Base-by-base conservation (phyloP, 1,139 yeast genomes). In the Sugiyamaella grinbergsii region DNA sequence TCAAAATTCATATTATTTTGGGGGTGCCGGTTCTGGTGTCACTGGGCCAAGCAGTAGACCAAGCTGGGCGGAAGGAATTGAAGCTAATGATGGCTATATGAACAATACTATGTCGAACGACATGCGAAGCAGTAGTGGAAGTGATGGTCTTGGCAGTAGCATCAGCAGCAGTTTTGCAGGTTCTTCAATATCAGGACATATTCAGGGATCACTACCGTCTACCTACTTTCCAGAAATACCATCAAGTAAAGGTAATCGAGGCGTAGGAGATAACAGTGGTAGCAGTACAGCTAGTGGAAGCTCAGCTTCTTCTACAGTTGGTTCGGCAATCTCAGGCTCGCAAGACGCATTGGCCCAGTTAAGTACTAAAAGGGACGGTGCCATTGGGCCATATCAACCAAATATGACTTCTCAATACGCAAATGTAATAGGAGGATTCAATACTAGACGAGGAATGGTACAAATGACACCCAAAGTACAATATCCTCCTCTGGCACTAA, bases 61-160 rank as follows among this genome's bases (percentile, higher is more conserved):
- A 26, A 41, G 44, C 16, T 41, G 44, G 44, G 36, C 15, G 19
- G 44, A 41, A 26, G 44, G 37, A n/a, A 20, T 22, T 15, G 32
- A 41, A 5, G 8, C n/a, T 5, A 26, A 13, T 19, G 39, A 36
- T 4, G 38, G 38, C 8, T 33, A 33, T 33, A 13, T 33, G 5
- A 24, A n/a, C 20, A n/a, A n/a, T n/a, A n/a, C n/a, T n/a, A 6
- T 34, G n/a, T 6, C 18, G 15, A 11, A 5, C 6, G 31, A 19
- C 22, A 24, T 22, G 11, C 31, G 42, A 4, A 38, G 22, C n/a
- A 23, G 34, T 11, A 24, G 19, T 28, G 34, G 4, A 5, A 23
- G 23, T 28, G 33, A 15, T 28, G 29, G 41, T 4, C 32, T 26
- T 26, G 29, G 15, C 4, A 28, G 10, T 22, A 15, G 42, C 33